Conservation (phyloP, 2,329 filamentous ascomycete species). For the Penicillium sp. region DNA sequence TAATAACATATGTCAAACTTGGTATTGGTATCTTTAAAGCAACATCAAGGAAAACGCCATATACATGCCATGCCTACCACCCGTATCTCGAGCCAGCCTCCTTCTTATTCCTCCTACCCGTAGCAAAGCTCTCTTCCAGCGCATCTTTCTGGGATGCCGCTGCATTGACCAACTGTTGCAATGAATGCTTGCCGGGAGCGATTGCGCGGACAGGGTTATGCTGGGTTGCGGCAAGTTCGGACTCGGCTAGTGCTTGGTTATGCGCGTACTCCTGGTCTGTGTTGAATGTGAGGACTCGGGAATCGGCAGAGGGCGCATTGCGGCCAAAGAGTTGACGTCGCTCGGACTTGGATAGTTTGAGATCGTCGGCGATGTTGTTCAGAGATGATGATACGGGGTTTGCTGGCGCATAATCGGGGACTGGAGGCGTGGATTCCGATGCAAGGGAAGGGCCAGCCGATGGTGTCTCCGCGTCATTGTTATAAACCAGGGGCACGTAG, state of each 20-base stretch:
- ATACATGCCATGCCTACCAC: conserved; percentile 58
- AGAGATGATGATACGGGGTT: conserved; percentile 51
- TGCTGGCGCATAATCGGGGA: conserved; percentile 13
- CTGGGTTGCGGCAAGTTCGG: conserved; percentile 53
- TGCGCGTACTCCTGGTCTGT: conserved; percentile 83
- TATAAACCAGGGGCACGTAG: conserved; percentile 49
- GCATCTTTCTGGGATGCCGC: conserved; percentile 83
- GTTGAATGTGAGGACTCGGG: conserved; percentile 83
- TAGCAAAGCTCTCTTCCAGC: conserved; percentile 88
- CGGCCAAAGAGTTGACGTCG: conserved; percentile 86
- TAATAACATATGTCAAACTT: background rate
- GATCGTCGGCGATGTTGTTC: conserved; percentile 71
- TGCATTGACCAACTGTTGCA: conserved; percentile 84
- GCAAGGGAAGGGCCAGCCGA: conserved; percentile 22
- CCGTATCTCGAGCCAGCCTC: conserved; percentile 85
- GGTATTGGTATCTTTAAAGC: conserved; percentile 18
- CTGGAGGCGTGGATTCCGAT: conserved; percentile 7
- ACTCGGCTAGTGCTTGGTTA: conserved; percentile 76
- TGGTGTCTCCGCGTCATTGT: conserved; percentile 25
- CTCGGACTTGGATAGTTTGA: conserved; percentile 77
- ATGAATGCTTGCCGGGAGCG: conserved; percentile 84
- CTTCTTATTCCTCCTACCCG: conserved; percentile 75
- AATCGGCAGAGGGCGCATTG: conserved; percentile 51
- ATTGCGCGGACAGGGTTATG: conserved; percentile 84
- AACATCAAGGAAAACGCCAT: background rate